Conservation (phyloP, 1,284 basidiomycete genomes). For the Ganoderma lucidum region DNA sequence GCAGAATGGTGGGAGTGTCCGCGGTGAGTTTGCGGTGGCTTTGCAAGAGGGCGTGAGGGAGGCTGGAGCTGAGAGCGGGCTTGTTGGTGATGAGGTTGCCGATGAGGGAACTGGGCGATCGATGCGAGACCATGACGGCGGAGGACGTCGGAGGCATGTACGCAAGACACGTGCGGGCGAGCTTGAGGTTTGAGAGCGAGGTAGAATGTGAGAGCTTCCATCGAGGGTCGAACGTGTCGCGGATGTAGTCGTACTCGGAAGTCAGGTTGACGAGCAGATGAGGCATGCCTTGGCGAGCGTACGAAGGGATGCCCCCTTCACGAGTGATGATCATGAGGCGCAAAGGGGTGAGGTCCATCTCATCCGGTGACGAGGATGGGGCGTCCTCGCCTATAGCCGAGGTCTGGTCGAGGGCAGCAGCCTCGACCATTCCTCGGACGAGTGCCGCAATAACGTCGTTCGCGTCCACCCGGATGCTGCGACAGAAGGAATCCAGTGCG, state of each 20-base stretch:
- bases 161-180: constrained; percentile 87
- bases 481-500: constrained; percentile 90
- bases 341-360: constrained; percentile 85
- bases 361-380: constrained; percentile 35
- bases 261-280: constrained; percentile 96
- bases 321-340: constrained; percentile 98
- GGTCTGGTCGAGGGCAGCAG: constrained; percentile 50
- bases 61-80: constrained; percentile 93
- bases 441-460: constrained; percentile 93
- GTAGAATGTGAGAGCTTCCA: constrained; percentile 90
- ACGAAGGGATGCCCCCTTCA: constrained; percentile 97
- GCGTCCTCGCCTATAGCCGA: constrained; percentile 34
- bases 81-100: constrained; percentile 99
- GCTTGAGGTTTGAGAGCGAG: constrained; percentile 86
- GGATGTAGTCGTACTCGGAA: constrained; percentile 90
- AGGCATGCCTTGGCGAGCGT: constrained; percentile 93
- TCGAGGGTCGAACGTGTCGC: constrained; percentile 80
- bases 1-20: constrained; percentile 93
- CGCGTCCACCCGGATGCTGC: constrained; percentile 87
- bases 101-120: constrained; percentile 94
- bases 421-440: constrained; percentile 86
- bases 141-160: constrained; percentile 96
- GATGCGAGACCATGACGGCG: constrained; percentile 96
- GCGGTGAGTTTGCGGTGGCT: constrained; percentile 85
- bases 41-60: constrained; percentile 92